Evolutionary conservation across 139 green algal species (phyloP).

Genomic region (Pycnococcus provasolii): DNA sequence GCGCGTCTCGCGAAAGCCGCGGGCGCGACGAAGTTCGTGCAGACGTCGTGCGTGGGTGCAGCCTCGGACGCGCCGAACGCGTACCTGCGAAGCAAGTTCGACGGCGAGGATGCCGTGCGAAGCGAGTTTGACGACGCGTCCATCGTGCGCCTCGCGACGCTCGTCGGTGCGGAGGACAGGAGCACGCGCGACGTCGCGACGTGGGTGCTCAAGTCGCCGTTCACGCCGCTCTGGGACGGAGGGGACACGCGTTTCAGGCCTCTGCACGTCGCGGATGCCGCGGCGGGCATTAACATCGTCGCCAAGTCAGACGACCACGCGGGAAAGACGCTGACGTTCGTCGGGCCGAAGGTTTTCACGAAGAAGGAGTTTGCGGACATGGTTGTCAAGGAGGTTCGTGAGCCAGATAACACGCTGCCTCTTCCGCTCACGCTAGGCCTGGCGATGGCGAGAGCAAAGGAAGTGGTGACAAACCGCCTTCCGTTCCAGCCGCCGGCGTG

Average conservation of each 20-base stretch:
- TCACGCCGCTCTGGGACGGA: conserved; percentile 63
- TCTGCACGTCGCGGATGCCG: conserved; percentile 58
- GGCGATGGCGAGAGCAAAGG: too few species aligned
- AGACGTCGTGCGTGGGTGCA: conserved; percentile 53
- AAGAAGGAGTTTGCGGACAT: conserved; percentile 28
- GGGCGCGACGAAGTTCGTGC: conserved; percentile 25
- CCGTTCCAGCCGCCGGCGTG: too few species aligned
- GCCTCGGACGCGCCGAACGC: conserved; percentile 38
- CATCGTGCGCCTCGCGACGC: conserved; percentile 52
- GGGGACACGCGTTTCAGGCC: conserved; percentile 51
- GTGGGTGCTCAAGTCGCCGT: conserved; percentile 43
- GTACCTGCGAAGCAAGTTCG: conserved; percentile 65
- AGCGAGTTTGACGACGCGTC: conserved; percentile 32
- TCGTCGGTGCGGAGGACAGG: conserved; percentile 84
- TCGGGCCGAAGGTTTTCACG: conserved; percentile 67
- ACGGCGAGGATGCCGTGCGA: conserved; percentile 32
- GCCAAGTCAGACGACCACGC: conserved; percentile 43
- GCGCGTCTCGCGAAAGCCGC: conserved; percentile 32
- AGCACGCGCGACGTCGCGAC: conserved; percentile 73
- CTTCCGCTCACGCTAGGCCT: neutral
- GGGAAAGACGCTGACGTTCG: conserved; percentile 77
- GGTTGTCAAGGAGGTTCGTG: conserved; percentile 19
- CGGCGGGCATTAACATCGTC: conserved; percentile 41
- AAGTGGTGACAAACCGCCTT: too few species aligned
- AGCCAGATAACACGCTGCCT: neutral